Percentiles rank a stretch among this genome's conserved stretches.
Conservation (phyloP, 192 early-diverging fungal genomes). For the Dissophora ornata region DNA sequence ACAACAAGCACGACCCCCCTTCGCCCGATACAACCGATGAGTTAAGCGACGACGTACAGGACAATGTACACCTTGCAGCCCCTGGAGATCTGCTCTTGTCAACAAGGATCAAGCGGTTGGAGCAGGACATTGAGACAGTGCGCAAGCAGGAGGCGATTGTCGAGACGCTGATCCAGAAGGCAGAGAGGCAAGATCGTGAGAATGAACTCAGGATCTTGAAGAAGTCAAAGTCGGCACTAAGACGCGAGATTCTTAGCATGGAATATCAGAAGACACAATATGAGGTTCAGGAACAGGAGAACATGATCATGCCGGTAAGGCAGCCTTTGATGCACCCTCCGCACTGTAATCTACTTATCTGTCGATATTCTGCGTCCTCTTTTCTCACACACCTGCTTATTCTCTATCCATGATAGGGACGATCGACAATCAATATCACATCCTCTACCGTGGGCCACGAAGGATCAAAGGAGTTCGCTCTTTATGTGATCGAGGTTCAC, state of each 20-base stretch:
- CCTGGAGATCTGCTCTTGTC: constrained; percentile 78
- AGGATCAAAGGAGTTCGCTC: constrained; percentile 63
- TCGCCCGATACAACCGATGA: constrained; percentile 17
- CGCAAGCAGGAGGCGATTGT: constrained; percentile 77
- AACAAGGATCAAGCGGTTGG: constrained; percentile 60
- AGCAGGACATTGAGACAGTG: constrained; percentile 64
- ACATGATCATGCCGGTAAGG: constrained; percentile 66
- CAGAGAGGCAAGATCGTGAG: constrained; percentile 58
- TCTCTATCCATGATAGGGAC: too few relatives aligned
- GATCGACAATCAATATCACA: constrained; percentile 61
- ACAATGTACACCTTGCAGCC: constrained; percentile 67
- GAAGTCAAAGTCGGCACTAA: constrained; percentile 65
- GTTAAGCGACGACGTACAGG: constrained; percentile 55
- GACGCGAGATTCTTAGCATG: constrained; percentile 67
- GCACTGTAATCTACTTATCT: too few relatives aligned
- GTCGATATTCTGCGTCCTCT: too few relatives aligned
- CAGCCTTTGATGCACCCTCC: too few relatives aligned
- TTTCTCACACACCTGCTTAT: too few relatives aligned
- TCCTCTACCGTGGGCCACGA: constrained; percentile 64
- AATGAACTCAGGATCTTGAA: constrained; percentile 74
- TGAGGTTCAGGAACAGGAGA: constrained; percentile 67
- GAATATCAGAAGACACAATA: constrained; percentile 74
- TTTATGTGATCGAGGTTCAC: constrained; percentile 79
- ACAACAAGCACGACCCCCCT: background rate
- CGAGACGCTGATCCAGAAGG: constrained; percentile 70